Evolutionary conservation across 441 rosid species (phyloP), one percentile per base, ranked within the genome.

Genomic region (Adansonia grandidieri): DNA sequence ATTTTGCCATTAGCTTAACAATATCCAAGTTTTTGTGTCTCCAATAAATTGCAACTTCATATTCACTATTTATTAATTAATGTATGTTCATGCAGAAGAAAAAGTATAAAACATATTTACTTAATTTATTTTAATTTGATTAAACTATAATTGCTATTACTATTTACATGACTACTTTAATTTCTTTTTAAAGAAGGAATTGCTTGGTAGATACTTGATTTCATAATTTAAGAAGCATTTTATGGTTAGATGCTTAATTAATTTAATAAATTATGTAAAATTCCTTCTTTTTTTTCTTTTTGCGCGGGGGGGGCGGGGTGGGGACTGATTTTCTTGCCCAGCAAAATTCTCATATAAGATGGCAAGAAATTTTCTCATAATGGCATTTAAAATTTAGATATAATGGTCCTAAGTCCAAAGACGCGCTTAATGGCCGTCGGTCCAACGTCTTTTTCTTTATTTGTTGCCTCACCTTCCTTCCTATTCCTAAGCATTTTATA

Each of bases 371-470:
- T 62, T 60, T 22, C 28, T 62, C 28, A 1, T 5, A 22, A 2
- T 61, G 11, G 42, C 40, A 61, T 8, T 60, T 42, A 42, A 42
- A 32, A 32, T 3, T 32, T 32, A 4, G 37, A 32, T 32, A 32
- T 32, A 32, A 32, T 32, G 37, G 37, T 32, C 37, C 37, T 32
- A 32, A 32, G 37, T 32, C 37, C 37, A 32, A 32, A 32, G 37
- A 32, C 37, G 66, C 66, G 42, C 44, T 62, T 62, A 62, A 62
- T 11, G 66, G 42, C 42, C 37, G 42, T 62, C 42, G 42, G 66
- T 62, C 66, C 42, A 5, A 62, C 66, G 42, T 62, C n/a, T 2
- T 11, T 24, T 28, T 24, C 65, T 61, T 10, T 61, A 11, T 15
- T 22, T 17, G 0, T 32, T 32, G 37, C 61, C 61, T 17, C 24